These are phyloP conservation scores for sunflower (Helianthus annuus) DNA, from an alignment of 129 eudicot species.

Conservation along the genomic window HanXRQr2.0-SUNRISE NC_035439.2:129583381-129583880, in stretches of 20 bases:
- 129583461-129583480: too few species aligned
- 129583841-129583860: too few species aligned
- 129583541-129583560: too few species aligned
- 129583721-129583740: slow-evolving; percentile 84
- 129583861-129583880: too few species aligned
- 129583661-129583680: slow-evolving; percentile 60
- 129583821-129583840: neutral
- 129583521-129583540: too few species aligned
- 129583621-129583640: neutral
- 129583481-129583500: too few species aligned
- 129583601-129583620: neutral
- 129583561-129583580: neutral
- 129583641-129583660: slow-evolving; percentile 61
- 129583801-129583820: neutral
- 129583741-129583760: slow-evolving; percentile 1
- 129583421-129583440: too few species aligned
- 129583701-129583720: slow-evolving; percentile 80
- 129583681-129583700: slow-evolving; percentile 80
- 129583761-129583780: neutral
- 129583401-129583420: too few species aligned
- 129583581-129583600: too few species aligned
- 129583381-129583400: neutral
- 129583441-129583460: too few species aligned
- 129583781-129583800: neutral
- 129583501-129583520: too few species aligned